Base-by-base conservation (phyloP, 768 basidiomycete species). In the Trametes gibbosa region DNA sequence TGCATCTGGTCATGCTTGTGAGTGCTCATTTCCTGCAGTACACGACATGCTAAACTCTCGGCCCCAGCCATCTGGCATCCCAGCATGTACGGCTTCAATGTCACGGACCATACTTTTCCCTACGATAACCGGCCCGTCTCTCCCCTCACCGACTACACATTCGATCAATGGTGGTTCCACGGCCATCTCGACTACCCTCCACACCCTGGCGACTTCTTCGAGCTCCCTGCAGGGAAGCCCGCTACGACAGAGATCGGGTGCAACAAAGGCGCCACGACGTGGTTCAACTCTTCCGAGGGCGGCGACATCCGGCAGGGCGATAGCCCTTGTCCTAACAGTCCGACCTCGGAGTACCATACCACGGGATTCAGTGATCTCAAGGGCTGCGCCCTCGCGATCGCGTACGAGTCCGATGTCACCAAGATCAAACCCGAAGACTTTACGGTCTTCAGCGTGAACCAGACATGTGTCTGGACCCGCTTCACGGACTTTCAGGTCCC, bases 401-500 rank as follows among this genome's bases (percentile, higher is more conserved):
- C 87, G n/a, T 91, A 93, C 75, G 85, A 88, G 69, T 81, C 72
- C 62, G 76, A 90, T 63, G 81, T 77, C 1, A 72, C 69, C 0
- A 63, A 78, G 0, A 80, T 92, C 7, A 70, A 84, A 65, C 88
- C 88, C 0, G 81, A 78, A 43, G 87, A 90, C 72, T 86, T 91
- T 65, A 80, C 84, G 0, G 75, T 91, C 12, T 90, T 91, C 70
- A 86, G 84, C 56, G 80, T 89, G 13, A 90, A 90, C 67, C 85
- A 87, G 48, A 86, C 83, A 0, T 90, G 88, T 62, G 88, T 89
- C 0, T 91, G 85, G 85, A 79, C 74, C 23, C 77, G 87, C 19
- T 82, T 83, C 68, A 90, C 86, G 6, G 81, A 84, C 50, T 92
- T 91, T 63, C 67, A 79, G 47, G 86, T 92, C 5, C 90, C 90